Percentiles rank a stretch among this genome's conserved stretches.
These are phyloP conservation scores for Bruguiera parviflora DNA, from an alignment of 345 rosid genomes.

Conservation along the genomic window DNA sequence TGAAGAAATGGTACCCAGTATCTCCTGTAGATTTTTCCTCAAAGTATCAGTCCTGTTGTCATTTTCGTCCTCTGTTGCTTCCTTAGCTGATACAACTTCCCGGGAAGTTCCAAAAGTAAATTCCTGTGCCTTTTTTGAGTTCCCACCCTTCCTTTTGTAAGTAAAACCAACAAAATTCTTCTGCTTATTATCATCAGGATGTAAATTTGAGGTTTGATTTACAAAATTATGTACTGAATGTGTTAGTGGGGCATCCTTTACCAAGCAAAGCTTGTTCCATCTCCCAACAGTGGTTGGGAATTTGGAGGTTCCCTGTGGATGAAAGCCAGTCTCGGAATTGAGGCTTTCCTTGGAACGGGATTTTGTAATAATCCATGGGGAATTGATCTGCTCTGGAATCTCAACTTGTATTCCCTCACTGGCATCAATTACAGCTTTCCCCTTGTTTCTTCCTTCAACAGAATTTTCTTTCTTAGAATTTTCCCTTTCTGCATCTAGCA, in stretches of 20 bases:
- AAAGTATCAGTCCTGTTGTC: conserved; percentile 51
- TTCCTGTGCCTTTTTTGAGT: conserved; percentile 42
- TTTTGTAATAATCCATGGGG: conserved; percentile 60
- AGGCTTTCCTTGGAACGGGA: conserved; percentile 33
- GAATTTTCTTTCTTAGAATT: conserved; percentile 27
- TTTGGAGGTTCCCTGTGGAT: conserved; percentile 29
- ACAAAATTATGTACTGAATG: conserved; percentile 30
- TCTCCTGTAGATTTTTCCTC: conserved; percentile 76
- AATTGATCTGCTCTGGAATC: conserved; percentile 38
- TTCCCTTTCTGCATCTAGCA: conserved; percentile 29
- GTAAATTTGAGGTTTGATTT: conserved; percentile 35
- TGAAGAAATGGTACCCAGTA: conserved; percentile 63
- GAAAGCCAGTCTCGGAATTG: conserved; percentile 32
- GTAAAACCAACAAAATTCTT: conserved; percentile 35
- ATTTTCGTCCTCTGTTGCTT: conserved; percentile 30
- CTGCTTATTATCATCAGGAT: conserved; percentile 28
- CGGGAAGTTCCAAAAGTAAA: conserved; percentile 41
- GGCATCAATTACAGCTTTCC: conserved; percentile 26
- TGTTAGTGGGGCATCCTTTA: conserved; percentile 31
- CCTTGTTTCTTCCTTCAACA: conserved; percentile 32
- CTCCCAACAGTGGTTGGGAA: conserved; percentile 31
- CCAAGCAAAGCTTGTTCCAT: conserved; percentile 35
- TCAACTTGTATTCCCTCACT: conserved; percentile 35
- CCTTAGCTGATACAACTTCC: conserved; percentile 36
- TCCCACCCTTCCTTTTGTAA: conserved; percentile 38